A percentile compares a stretch with the other conserved stretches of the same genome.
These are phyloP conservation scores for Plectosphaerella cucumerina DNA, from an alignment of 2,329 filamentous ascomycete genomes.

Conservation along the genomic window DNA sequence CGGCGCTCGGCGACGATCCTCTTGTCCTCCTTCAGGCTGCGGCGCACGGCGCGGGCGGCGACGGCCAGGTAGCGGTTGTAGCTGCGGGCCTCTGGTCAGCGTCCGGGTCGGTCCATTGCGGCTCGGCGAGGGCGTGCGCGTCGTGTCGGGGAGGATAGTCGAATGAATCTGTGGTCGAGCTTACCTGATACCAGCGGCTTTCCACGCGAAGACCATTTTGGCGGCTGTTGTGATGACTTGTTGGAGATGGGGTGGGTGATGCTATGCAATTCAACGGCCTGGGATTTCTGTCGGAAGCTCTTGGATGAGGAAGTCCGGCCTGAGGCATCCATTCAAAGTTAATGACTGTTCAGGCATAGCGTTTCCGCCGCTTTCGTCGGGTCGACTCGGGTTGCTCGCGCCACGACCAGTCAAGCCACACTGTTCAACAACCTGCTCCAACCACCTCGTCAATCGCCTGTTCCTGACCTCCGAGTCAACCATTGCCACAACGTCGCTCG, in stretches of 20 bases:
- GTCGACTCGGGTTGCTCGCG: no score
- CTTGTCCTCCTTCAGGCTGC: slow-evolving; percentile 94
- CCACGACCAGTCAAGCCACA: no score
- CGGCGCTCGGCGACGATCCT: slow-evolving; percentile 83
- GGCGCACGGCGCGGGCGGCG: slow-evolving; percentile 90
- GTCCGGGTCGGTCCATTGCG: background rate
- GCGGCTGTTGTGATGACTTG: slow-evolving; percentile 27
- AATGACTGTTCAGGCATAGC: no score
- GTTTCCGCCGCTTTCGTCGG: no score
- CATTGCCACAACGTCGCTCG: no score
- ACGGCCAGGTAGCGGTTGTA: slow-evolving; percentile 99
- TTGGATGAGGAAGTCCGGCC: background rate
- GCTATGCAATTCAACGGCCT: slow-evolving; percentile 21
- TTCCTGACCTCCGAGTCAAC: no score
- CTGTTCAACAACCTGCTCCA: no score
- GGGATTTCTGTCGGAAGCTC: slow-evolving; percentile 4
- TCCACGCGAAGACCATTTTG: slow-evolving; percentile 98
- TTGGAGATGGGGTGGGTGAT: slow-evolving; percentile 30
- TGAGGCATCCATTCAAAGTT: background rate
- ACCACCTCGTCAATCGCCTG: no score
- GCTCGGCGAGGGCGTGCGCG: background rate
- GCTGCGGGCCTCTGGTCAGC: slow-evolving; percentile 48
- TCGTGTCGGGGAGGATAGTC: background rate
- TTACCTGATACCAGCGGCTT: slow-evolving; percentile 94
- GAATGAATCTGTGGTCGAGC: slow-evolving; percentile 29